phyloP scores from a whole-genome alignment of 768 basidiomycete genomes.

The Leccinellum albellum region DNA sequence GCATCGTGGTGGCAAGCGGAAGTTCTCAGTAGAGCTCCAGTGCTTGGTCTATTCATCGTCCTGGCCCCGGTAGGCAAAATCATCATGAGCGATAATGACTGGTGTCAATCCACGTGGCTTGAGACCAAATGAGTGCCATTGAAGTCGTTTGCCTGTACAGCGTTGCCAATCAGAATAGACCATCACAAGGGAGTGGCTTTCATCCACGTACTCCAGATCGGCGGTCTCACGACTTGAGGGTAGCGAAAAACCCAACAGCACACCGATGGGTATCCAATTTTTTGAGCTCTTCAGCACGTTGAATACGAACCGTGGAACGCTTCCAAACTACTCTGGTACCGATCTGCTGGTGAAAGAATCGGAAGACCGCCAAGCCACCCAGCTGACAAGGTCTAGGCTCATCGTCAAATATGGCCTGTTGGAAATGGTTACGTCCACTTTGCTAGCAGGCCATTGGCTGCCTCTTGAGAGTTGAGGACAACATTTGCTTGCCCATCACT shows the following conservation, averaged over 20 bases:
- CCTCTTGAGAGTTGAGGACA: too few relatives aligned
- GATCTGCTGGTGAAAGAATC: too few relatives aligned
- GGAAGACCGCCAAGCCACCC: too few relatives aligned
- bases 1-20: constrained; percentile 19
- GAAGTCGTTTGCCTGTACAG: constrained; percentile 36
- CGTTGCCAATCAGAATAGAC: constrained; percentile 53
- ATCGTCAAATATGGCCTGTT: too few relatives aligned
- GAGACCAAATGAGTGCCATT: constrained; percentile 46
- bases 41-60: constrained; percentile 50
- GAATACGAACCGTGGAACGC: too few relatives aligned
- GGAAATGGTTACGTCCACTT: too few relatives aligned
- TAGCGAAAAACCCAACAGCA: constrained; percentile 17
- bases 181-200: constrained; percentile 45
- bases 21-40: constrained; percentile 52
- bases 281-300: too few relatives aligned
- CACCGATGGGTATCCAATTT: too few relatives aligned
- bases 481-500: too few relatives aligned
- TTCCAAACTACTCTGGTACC: too few relatives aligned
- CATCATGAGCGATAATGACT: constrained; percentile 51
- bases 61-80: constrained; percentile 30
- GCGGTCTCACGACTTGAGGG: constrained; percentile 36
- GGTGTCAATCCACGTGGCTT: constrained; percentile 42
- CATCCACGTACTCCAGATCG: constrained; percentile 41
- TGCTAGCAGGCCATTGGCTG: too few relatives aligned
- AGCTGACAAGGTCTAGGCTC: too few relatives aligned